Evolutionary conservation across 495 filamentous ascomycete species (phyloP).

Genomic region (Cladorrhinum samala): DNA sequence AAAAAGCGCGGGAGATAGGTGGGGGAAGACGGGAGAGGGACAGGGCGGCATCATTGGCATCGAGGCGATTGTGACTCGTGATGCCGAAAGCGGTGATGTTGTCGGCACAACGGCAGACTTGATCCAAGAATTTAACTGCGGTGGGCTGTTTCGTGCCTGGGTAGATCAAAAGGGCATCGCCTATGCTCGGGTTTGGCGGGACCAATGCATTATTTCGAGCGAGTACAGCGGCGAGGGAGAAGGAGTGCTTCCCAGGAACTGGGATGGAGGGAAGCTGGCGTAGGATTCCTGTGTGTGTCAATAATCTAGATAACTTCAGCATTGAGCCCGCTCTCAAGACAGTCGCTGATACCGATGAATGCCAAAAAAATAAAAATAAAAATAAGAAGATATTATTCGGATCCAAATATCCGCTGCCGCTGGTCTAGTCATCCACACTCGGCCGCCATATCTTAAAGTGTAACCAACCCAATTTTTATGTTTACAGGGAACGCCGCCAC

Average conservation of each 20-base stretch:
- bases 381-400: conserved; percentile 28
- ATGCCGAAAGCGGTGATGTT: conserved; percentile 31
- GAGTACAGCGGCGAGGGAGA: conserved; percentile 13
- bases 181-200: conserved; percentile 56
- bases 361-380: no score
- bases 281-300: not conserved
- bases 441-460: conserved; percentile 12
- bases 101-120: conserved; percentile 41
- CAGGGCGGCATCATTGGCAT: conserved; percentile 86
- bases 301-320: not conserved
- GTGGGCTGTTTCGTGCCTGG: conserved; percentile 85
- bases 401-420: conserved; percentile 14
- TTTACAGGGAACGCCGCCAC: conserved; percentile 36
- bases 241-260: conserved; percentile 1
- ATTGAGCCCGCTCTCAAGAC: no score
- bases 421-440: conserved; percentile 13
- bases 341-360: no score
- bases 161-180: conserved; percentile 57
- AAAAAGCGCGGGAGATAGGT: conserved; percentile 65
- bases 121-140: conserved; percentile 78
- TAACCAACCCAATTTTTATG: conserved; percentile 29
- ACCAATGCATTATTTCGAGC: conserved; percentile 20
- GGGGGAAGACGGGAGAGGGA: conserved; percentile 73
- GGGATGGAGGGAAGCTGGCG: conserved; percentile 14
- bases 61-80: conserved; percentile 49